Evolutionary conservation across 495 filamentous ascomycete species (phyloP), one percentile per base, ranked within the genome.

Genomic region (Beverwykella pulmonaria): DNA sequence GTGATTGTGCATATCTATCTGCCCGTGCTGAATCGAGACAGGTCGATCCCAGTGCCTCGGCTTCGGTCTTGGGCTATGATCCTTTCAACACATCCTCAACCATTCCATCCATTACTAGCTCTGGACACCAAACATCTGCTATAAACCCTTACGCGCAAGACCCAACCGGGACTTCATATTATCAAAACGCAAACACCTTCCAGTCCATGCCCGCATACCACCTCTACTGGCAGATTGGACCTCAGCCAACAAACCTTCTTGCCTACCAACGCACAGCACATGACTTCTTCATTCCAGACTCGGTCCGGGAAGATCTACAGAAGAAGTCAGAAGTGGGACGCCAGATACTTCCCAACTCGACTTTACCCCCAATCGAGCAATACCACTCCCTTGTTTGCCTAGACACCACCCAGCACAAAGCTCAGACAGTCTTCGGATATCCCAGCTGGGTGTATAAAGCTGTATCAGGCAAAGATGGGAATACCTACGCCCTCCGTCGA

Each of bases 371-470:
- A 22, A 83, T 98, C 27, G 93, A 96, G 64, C 86, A 89, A 60
- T 98, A 91, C 74, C 92, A 98, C 72, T 92, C 91, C 1, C 82
- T 98, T 1, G 90, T 97, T 2, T 90, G 93, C n/a, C 78, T 98
- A 54, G 92, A 98, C 74, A 88, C 87, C 8, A 91, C 80, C 58
- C 86, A 90, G 63, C 85, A 89, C 71, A 93, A 91, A 76, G 91
- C 86, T 67, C 79, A 87, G 1, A 78, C 86, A 1, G 83, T 86
- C 4, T 96, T 96, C 78, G 91, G 91, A 10, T 95, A 90, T 74
- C 84, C 86, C 5, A 96, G 88, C 73, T 97, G 92, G 90, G 84
- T 96, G 0, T 98, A 97, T 79, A 98, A 98, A 77, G 94, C 93
- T n/a, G 86, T 88, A 59, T 95, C 90, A 1, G 88, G 83, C 70